Evolutionary conservation across 768 basidiomycete genomes (phyloP), one percentile per base, ranked within the genome.

Genomic region (Phylloporus rhodoxanthus): DNA sequence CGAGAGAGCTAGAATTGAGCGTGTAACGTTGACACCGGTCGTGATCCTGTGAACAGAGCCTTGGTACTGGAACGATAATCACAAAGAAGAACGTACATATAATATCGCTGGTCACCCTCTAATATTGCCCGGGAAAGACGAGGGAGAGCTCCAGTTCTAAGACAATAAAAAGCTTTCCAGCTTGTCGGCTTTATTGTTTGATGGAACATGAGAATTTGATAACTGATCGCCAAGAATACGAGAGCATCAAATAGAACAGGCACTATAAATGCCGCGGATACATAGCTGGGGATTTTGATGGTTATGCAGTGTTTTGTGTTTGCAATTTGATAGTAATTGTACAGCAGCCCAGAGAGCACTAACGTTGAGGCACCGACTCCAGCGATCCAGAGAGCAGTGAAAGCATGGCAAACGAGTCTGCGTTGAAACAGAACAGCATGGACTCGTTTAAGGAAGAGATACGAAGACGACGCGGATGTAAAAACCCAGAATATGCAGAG

Each of bases 361-460:
- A 62, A 54, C 8, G 57, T 51, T 15, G 62, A 61, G 7, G 61
- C 56, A 15, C 66, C 64, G 8, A 68, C 44, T 7, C 57, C 54
- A 4, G 43, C 56, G 20, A 72, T 25, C 73, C 73, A 74, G 20
- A 72, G 33, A 5, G 58, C 19, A 15, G 60, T 64, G 48, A 72
- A 66, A 26, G 56, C 14, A 25, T 50, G 32, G 11, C 59, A 29
- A 36, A 69, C 45, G 21, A 52, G 20, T 39, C 32, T 47, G 25
- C 64, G 56, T 7, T 56, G 23, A 30, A 59, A 40, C 52, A 66
- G 71, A 8, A 72, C 59, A 2, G 69, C 72, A 34, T 69, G 64
- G n/a, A 69, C 60, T 11, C 72, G 66, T 42, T 69, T 62, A 56
- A 72, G 67, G 52, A 74, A 71, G 41, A 73, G 66, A 33, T 68